Base-by-base conservation (phyloP, 176 grass and related monocot genomes). In the Oryza glumipatula region DNA sequence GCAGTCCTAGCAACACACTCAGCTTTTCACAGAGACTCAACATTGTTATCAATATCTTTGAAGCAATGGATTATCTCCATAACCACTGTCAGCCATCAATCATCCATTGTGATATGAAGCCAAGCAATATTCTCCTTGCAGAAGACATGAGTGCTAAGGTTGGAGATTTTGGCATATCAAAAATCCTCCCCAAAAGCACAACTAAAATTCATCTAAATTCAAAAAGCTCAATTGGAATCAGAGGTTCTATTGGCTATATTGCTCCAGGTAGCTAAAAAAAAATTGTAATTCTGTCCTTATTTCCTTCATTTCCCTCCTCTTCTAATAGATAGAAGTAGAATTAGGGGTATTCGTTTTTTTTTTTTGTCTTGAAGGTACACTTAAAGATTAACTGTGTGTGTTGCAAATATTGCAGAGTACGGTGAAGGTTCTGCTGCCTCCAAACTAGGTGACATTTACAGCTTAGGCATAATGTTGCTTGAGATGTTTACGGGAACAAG, bases 41-140 rank as follows among this genome's bases (percentile, higher is more conserved):
- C 36, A 58, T 84, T 68, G 73, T 21, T 43, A 43, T 84, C 0
- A 13, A 65, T 72, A 51, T 72, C 4, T 36, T 86, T 19, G 41
- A 78, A 61, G 36, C 74, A 22, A 13, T 78, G 49, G 65, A 78
- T 14, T 85, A 85, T 78, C 83, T 86, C 48, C 84, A 72, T 0
- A 72, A 79, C 24, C 26, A 60, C 13, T 64, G 72, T 43, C n/a
- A 75, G 16, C 80, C 85, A 32, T 68, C 91, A 74, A 76, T 88
- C 3, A 66, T 85, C 17, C 91, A 90, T 26, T 87, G 80, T 15
- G 88, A 90, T 75, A 54, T 88, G 9, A 94, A 91, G 19, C 85
- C 85, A n/a, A 86, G 85, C 39, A 94, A 88, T 5, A 81, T 88
- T 45, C 82, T 88, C 79, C 85, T 90, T 41, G 69, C 80, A 65